These are phyloP conservation scores for Terana coerulea DNA, from an alignment of 768 basidiomycete genomes.

Conservation along the genomic window DNA sequence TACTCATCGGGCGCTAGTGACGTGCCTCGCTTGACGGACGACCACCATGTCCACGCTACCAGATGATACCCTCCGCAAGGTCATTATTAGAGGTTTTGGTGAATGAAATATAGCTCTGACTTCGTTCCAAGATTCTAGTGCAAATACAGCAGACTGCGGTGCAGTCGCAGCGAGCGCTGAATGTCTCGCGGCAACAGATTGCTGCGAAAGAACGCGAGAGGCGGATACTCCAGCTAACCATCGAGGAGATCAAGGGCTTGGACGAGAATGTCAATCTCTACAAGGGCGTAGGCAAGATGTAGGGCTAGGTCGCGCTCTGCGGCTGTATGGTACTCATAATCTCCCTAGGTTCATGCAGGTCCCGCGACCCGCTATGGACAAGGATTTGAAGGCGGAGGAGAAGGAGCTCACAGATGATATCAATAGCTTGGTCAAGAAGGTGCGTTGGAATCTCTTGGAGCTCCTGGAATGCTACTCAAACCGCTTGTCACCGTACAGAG, in stretches of 20 bases:
- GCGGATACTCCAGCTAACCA: constrained; percentile 85
- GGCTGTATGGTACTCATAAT: neutral
- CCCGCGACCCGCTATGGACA: constrained; percentile 76
- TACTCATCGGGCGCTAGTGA: constrained; percentile 1
- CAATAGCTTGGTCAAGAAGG: constrained; percentile 81
- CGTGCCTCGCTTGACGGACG: neutral
- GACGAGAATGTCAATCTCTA: constrained; percentile 78
- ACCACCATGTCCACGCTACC: constrained; percentile 30
- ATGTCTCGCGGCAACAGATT: constrained; percentile 70
- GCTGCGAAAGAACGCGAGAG: constrained; percentile 83
- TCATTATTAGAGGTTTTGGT: constrained; percentile 20
- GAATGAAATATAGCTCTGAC: neutral
- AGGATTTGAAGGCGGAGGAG: constrained; percentile 69
- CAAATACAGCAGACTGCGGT: constrained; percentile 93
- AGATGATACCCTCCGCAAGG: constrained; percentile 84
- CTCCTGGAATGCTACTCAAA: constrained; percentile 1
- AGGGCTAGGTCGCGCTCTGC: constrained; percentile 22
- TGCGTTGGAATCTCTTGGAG: constrained; percentile 28
- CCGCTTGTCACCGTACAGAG: constrained; percentile 39
- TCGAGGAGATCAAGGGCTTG: constrained; percentile 72
- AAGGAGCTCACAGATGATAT: constrained; percentile 86
- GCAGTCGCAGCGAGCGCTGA: constrained; percentile 77
- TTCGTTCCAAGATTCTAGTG: constrained; percentile 62
- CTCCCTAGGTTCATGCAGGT: constrained; percentile 76
- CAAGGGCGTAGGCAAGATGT: constrained; percentile 97